These are phyloP conservation scores for Termitomyces sp. DNA, from an alignment of 768 basidiomycete genomes.

Conservation along the genomic window DNA sequence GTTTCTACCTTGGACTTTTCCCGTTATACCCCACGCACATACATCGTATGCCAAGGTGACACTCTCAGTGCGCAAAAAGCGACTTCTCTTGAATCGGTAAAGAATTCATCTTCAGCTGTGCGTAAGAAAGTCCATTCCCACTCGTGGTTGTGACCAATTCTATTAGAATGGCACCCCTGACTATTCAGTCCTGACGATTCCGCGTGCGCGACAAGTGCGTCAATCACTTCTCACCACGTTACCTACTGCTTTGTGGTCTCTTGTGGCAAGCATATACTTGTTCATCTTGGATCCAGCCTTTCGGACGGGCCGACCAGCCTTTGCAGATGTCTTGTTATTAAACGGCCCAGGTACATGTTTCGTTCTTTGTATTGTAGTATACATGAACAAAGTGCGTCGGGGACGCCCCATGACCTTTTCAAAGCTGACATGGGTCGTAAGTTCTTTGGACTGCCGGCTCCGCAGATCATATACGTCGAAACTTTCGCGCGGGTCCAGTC, in stretches of 20 bases:
- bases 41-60: constrained; percentile 84
- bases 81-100: constrained; percentile 51
- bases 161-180: constrained; percentile 9
- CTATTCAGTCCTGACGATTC: constrained; percentile 65
- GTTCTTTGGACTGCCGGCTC: constrained; percentile 73
- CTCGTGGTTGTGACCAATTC: constrained; percentile 4
- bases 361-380: constrained; percentile 67
- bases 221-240: constrained; percentile 74
- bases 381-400: constrained; percentile 66
- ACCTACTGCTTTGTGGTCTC: constrained; percentile 59
- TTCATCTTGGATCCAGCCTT: constrained; percentile 53
- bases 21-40: constrained; percentile 75
- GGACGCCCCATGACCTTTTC: not conserved
- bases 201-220: constrained; percentile 86
- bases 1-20: constrained; percentile 69
- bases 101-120: constrained; percentile 12
- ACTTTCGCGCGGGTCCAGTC: constrained; percentile 86
- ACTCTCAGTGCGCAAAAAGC: constrained; percentile 74
- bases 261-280: constrained; percentile 60
- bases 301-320: constrained; percentile 25
- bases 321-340: constrained; percentile 77
- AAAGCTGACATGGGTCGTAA: constrained; percentile 31
- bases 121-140: not conserved
- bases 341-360: constrained; percentile 97
- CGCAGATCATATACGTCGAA: constrained; percentile 84